Evolutionary conservation across 352 stramenopile species (phyloP).

Genomic region (Phytopythium litorale): DNA sequence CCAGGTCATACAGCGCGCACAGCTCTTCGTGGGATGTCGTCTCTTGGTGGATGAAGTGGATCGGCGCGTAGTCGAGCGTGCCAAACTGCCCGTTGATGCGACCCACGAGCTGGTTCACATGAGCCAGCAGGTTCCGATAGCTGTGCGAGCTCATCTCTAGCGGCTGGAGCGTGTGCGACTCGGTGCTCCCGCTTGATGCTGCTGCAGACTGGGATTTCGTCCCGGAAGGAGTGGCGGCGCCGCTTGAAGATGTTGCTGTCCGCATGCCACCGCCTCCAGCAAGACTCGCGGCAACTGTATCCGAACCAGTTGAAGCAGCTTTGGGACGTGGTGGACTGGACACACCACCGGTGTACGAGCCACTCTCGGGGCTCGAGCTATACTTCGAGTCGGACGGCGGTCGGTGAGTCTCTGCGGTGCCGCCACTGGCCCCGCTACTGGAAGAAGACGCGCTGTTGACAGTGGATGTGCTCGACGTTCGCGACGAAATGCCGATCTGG

Average conservation of each 20-base stretch:
- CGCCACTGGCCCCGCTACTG: conserved; percentile 5
- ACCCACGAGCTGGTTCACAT: conserved; percentile 88
- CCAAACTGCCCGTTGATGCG: conserved; percentile 89
- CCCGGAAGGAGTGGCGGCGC: neutral
- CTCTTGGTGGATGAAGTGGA: conserved; percentile 89
- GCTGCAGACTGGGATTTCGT: neutral
- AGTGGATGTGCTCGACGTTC: conserved; percentile 21
- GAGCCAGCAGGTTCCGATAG: conserved; percentile 61
- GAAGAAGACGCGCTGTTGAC: conserved; percentile 10
- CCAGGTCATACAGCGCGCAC: conserved; percentile 86
- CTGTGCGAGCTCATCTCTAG: conserved; percentile 78
- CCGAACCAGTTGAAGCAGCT: neutral
- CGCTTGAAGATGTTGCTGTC: neutral
- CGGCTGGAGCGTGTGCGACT: conserved; percentile 25
- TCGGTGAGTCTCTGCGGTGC: conserved; percentile 2
- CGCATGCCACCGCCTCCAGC: neutral
- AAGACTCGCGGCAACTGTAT: conserved; percentile 4
- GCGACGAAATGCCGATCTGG: conserved; percentile 94
- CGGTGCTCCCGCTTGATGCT: neutral
- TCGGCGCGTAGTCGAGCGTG: conserved; percentile 85
- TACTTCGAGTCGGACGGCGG: neutral
- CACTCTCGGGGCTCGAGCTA: conserved; percentile 8
- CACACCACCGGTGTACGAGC: neutral
- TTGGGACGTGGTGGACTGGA: conserved; percentile 2
- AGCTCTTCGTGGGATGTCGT: conserved; percentile 80